phyloP scores from a whole-genome alignment of 768 basidiomycete species.

The Boletus rex-veris region DNA sequence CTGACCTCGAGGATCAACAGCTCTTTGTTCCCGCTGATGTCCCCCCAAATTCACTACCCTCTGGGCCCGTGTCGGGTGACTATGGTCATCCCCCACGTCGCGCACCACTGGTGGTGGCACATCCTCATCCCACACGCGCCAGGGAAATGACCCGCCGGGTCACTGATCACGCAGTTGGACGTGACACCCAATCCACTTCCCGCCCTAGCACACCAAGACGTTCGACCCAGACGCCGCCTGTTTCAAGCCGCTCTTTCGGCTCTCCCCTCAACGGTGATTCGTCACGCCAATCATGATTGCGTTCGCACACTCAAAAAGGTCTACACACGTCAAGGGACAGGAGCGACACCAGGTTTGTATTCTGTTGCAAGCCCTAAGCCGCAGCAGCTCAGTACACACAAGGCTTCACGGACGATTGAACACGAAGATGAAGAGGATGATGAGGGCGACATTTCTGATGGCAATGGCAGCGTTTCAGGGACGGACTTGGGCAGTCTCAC shows the following conservation, averaged over 20 bases:
- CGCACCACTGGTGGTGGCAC: slow-evolving; percentile 19
- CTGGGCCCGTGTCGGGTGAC: slow-evolving; percentile 6
- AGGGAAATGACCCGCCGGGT: slow-evolving; percentile 18
- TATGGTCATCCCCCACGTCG: slow-evolving; percentile 7
- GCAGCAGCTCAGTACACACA: slow-evolving; percentile 20
- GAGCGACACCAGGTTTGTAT: slow-evolving; percentile 19
- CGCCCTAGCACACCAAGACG: slow-evolving; percentile 28
- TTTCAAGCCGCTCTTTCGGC: slow-evolving; percentile 34
- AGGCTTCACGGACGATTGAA: slow-evolving; percentile 13
- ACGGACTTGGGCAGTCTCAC: slow-evolving; percentile 49
- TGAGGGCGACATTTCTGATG: slow-evolving; percentile 35
- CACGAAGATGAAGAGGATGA: slow-evolving; percentile 19
- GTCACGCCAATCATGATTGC: slow-evolving; percentile 38
- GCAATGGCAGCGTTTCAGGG: slow-evolving; percentile 38
- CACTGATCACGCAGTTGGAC: slow-evolving; percentile 7
- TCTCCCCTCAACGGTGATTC: slow-evolving; percentile 48
- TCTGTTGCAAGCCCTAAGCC: slow-evolving; percentile 19
- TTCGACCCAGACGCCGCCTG: slow-evolving; percentile 26
- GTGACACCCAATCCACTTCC: slow-evolving; percentile 21
- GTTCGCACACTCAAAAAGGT: slow-evolving; percentile 34
- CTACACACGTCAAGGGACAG: slow-evolving; percentile 32
- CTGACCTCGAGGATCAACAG: slow-evolving; percentile 59
- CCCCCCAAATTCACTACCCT: slow-evolving; percentile 10
- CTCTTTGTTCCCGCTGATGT: slow-evolving; percentile 73
- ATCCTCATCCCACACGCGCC: slow-evolving; percentile 29